Base-by-base conservation (phyloP, 1,284 basidiomycete genomes). In the Porodaedalea pini region DNA sequence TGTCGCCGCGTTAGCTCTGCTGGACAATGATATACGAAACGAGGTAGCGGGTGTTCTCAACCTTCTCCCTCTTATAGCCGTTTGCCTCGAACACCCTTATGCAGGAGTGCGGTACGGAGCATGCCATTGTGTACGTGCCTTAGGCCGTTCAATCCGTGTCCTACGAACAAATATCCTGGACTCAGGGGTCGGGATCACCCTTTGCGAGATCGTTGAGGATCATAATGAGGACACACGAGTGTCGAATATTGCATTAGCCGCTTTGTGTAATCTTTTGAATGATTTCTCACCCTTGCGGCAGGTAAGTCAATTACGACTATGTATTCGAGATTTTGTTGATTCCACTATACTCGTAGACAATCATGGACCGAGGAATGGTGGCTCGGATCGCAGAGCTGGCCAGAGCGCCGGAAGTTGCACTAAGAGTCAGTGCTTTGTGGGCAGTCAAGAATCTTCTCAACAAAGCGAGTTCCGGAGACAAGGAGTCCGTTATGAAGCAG, bases 161-260 rank as follows among this genome's bases (percentile, higher is more conserved):
- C 72, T 94, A 41, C 76, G 91, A 23, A 95, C 92, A 34, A 92
- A 82, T 57, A 78, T 96, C 7, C 80, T 92, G 7, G 94, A 96
- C 66, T 84, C 82, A 25, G 91, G 89, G 0, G 74, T 94, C 5
- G 92, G 89, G 0, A 73, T 84, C 66, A 78, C 80, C 17, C 77
- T 95, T 3, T 83, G 90, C 58, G 72, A 78, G 40, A 70, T 88
- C 11, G 79, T 91, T 58, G 59, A 67, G 64, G 72, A 71, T 53
- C 68, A 74, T 49, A 77, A 82, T 11, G 84, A 91, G 61, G 88
- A 92, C 64, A 73, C 78, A 45, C 75, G 87, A 10, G 90, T 95
- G 25, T 78, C 85, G 48, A 79, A 79, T 36, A 88, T 88, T 0
- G 90, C 91, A 0, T 73, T 90, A 0, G 79, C 83, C 0, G 86